Conservation (phyloP, 176 grass and related monocot species). For the Eremochloa ophiuroides region DNA sequence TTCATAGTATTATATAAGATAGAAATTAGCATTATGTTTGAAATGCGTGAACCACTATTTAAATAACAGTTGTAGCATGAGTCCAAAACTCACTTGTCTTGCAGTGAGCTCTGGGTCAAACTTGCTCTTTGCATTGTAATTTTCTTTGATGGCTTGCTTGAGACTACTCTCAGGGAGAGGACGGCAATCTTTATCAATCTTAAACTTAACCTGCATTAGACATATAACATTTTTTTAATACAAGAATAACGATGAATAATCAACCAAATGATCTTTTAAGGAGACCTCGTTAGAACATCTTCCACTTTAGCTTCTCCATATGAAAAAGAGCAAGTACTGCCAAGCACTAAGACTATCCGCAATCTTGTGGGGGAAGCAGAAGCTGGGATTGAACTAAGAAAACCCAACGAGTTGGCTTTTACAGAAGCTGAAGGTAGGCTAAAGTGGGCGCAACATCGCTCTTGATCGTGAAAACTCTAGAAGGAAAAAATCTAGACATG, state of each 20-base stretch:
- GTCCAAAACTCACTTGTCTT: conserved; percentile 47
- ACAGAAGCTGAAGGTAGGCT: not conserved
- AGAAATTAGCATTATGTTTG: not conserved
- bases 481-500: not conserved
- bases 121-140: conserved; percentile 53
- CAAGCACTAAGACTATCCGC: not conserved
- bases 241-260: not conserved
- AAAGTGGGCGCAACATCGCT: not conserved
- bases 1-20: conserved; percentile 5
- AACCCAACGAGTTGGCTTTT: not conserved
- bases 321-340: not conserved
- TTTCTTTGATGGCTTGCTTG: conserved; percentile 71
- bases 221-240: conserved; percentile 3
- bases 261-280: not conserved
- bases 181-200: conserved; percentile 56
- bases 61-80: conserved; percentile 11
- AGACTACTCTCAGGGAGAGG: conserved; percentile 60
- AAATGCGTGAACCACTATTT: not conserved
- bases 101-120: conserved; percentile 57
- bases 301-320: not conserved
- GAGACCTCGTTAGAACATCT: not conserved
- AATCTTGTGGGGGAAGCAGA: not conserved
- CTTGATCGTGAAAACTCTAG: not conserved
- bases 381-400: not conserved
- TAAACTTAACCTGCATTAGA: conserved; percentile 59